A percentile compares a stretch with the other conserved stretches of the same genome.
Conservation (phyloP, 345 rosid genomes). For the Atalantia buxifolia region DNA sequence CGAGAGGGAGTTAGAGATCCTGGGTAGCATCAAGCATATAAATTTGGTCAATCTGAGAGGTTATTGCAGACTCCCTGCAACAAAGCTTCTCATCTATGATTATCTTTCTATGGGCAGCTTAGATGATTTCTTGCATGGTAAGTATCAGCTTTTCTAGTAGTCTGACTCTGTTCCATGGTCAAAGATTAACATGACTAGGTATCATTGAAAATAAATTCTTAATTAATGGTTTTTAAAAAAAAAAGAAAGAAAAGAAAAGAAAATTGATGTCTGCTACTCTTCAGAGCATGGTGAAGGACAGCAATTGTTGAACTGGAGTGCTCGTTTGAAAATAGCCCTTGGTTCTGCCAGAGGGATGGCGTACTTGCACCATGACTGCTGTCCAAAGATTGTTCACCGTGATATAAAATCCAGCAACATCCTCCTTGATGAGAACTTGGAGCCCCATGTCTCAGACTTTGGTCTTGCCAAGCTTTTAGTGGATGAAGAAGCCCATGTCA, state of each 20-base stretch:
- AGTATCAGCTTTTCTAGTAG: not conserved
- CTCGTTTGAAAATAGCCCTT: conserved; percentile 65
- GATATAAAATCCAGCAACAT: conserved; percentile 96
- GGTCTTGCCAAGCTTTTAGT: conserved; percentile 96
- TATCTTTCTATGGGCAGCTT: conserved; percentile 88
- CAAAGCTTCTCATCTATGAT: conserved; percentile 93
- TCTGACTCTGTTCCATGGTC: not conserved
- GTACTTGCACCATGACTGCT: conserved; percentile 87
- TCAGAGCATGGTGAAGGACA: conserved; percentile 37
- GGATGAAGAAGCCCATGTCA: conserved; percentile 88
- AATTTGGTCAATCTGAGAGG: conserved; percentile 92
- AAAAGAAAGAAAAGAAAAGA: too few species aligned
- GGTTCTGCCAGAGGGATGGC: conserved; percentile 93
- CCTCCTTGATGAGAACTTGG: conserved; percentile 83
- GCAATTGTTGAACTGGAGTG: conserved; percentile 58
- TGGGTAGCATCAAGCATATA: conserved; percentile 95
- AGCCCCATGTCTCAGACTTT: conserved; percentile 87
- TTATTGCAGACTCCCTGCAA: conserved; percentile 78
- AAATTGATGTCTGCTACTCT: not conserved
- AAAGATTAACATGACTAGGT: not conserved
- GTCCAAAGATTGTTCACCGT: conserved; percentile 82
- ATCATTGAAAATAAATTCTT: not conserved
- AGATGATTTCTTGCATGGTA: conserved; percentile 90
- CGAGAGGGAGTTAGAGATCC: conserved; percentile 88
- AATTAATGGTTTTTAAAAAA: not conserved